Base-by-base conservation (phyloP, 495 filamentous ascomycete genomes). In the Venustampulla echinocandica region DNA sequence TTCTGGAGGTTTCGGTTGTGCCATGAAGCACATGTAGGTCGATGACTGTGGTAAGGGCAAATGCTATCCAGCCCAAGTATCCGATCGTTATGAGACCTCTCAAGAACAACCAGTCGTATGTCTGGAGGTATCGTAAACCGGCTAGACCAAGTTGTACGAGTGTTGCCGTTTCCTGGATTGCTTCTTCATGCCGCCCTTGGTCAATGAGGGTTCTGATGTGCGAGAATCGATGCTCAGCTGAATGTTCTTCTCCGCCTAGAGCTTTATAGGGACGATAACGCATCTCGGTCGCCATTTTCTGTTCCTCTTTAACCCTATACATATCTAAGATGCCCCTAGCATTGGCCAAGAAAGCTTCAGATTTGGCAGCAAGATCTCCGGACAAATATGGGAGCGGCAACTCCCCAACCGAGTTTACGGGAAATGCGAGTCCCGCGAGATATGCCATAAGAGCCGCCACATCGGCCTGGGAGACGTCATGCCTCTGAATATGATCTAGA, bases 401-500 rank as follows among this genome's bases (percentile, higher is more conserved):
- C 64, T 95, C 83, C 28, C 93, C 93, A 13, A 97, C 93, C 1
- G 92, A 97, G 63, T 99, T 97, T 17, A 90, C 90, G 0, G 93
- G 93, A 61, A 87, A 99, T 46, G 88, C 85, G 28, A 90, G 65
- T 10, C 93, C 93, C 30, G 78, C 80, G n/a, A 97, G 73, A 56
- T 96, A 95, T 4, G 93, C 83, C 93, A 99, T 99, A 33, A 99
- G 75, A 14, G 90, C 85, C 7, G 93, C 93, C 43, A 99, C 76
- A 70, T 97, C 93, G 11, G 93, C 93, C 64, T 99, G 93, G 15
- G 80, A 77, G 22, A 97, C 90, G 63, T 99, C 92, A 51, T 95
- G 80, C 48, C 93, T 75, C 54, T 77, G 79, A 23, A 99, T 73
- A 44, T 83, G 73, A 55, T 85, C 74, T 15, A 99, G 64, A 39